Percentiles rank a stretch among this genome's conserved stretches.
Conservation (phyloP, 2,329 filamentous ascomycete genomes). For the Arthroderma uncinatum region DNA sequence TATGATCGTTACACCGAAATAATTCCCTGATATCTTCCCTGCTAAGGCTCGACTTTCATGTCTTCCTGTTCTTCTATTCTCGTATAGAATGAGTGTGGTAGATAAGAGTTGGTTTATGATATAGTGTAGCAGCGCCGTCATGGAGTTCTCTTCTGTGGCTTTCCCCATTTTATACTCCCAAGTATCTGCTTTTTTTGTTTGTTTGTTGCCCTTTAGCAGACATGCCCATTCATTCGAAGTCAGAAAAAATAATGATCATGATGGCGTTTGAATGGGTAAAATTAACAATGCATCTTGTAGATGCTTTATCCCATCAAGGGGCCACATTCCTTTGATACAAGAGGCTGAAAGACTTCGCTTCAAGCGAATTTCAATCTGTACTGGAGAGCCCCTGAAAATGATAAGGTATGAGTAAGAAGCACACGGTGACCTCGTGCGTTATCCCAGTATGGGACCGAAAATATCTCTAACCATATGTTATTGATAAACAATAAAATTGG, state of each 20-base stretch:
- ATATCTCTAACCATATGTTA: not conserved
- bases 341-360: not conserved
- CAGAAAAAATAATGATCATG: not conserved
- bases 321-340: not conserved
- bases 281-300: not conserved
- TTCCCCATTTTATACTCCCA: not conserved
- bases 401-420: not conserved
- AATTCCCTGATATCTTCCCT: no score
- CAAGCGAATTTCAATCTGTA: not conserved
- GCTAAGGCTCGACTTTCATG: not conserved
- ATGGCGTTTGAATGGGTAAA: not conserved
- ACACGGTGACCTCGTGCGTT: not conserved
- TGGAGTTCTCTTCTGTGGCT: not conserved
- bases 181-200: not conserved
- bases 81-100: not conserved
- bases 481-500: not conserved
- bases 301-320: not conserved
- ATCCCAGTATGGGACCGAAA: not conserved
- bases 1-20: not conserved
- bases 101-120: not conserved
- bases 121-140: not conserved
- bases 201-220: not conserved
- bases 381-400: not conserved
- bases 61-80: not conserved
- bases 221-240: not conserved